These are phyloP conservation scores for Suillus subalutaceus DNA, from an alignment of 768 basidiomycete species.

Conservation along the genomic window DNA sequence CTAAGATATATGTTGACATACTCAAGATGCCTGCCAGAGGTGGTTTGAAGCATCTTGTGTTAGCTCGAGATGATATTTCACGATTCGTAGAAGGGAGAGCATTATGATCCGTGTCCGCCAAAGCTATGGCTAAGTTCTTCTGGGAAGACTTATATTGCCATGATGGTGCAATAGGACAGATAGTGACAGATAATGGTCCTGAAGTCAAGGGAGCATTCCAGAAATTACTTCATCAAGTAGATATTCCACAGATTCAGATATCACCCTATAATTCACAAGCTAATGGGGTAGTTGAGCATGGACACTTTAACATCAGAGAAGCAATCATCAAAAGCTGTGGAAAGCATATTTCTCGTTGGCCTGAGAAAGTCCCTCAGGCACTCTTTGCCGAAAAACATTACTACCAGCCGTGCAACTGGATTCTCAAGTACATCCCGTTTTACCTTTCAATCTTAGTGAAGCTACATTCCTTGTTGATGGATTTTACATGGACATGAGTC, in stretches of 20 bases:
- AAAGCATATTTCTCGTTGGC: slow-evolving; percentile 24
- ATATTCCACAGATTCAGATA: slow-evolving; percentile 32
- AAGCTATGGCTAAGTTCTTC: no score
- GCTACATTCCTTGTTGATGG: slow-evolving; percentile 33
- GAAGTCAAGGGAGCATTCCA: no score
- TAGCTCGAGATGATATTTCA: no score
- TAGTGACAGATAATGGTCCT: no score
- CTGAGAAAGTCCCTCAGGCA: slow-evolving; percentile 20
- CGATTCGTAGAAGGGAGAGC: no score
- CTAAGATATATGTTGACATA: no score
- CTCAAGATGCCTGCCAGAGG: no score
- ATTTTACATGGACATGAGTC: slow-evolving; percentile 16
- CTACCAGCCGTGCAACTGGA: slow-evolving; percentile 13
- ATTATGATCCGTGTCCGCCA: no score
- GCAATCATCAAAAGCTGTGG: slow-evolving; percentile 32
- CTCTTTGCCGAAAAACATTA: slow-evolving; percentile 29
- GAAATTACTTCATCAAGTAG: background rate
- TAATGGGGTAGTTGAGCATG: slow-evolving; percentile 40
- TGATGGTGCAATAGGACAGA: no score
- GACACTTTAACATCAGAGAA: slow-evolving; percentile 35
- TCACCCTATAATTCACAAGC: slow-evolving; percentile 39
- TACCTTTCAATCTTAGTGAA: slow-evolving; percentile 14
- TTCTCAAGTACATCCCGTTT: no score
- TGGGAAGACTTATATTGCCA: no score
- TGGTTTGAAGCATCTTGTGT: no score